Evolutionary conservation across 805 yeast genomes (phyloP).

Genomic region (Maudiozyma turicensis): DNA sequence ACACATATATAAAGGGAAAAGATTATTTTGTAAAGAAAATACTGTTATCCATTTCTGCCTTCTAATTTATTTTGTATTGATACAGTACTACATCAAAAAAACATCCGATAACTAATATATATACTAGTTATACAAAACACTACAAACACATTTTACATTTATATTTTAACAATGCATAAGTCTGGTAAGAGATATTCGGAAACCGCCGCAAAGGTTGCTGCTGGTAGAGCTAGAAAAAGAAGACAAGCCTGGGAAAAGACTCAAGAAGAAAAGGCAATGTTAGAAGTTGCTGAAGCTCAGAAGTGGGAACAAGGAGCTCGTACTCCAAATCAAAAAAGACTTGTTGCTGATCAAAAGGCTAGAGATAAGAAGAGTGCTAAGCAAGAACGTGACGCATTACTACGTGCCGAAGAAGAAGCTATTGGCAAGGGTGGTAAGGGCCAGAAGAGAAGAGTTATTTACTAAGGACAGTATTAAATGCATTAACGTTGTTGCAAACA

Average conservation of each 20-base stretch:
- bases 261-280: constrained; percentile 10
- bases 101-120: background rate
- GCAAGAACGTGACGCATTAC: constrained; percentile 19
- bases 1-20: too few species aligned
- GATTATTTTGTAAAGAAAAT: background rate
- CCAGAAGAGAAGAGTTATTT: constrained; percentile 1
- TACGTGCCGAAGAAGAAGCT: constrained; percentile 21
- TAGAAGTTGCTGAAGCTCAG: constrained; percentile 18
- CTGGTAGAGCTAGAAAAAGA: constrained; percentile 22
- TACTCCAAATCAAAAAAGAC: constrained; percentile 13
- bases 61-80: background rate
- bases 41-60: background rate
- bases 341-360: constrained; percentile 12
- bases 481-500: background rate
- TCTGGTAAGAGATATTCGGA: constrained; percentile 25
- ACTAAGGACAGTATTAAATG: background rate
- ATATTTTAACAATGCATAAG: constrained; percentile 1
- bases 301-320: constrained; percentile 22
- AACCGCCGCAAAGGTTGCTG: constrained; percentile 23
- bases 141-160: background rate
- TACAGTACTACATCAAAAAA: background rate
- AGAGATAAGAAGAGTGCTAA: constrained; percentile 15
- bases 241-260: constrained; percentile 19
- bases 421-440: constrained; percentile 15
- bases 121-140: background rate